phyloP scores from a whole-genome alignment of 179 eudicot species.

The Dionaea muscipula region DNA sequence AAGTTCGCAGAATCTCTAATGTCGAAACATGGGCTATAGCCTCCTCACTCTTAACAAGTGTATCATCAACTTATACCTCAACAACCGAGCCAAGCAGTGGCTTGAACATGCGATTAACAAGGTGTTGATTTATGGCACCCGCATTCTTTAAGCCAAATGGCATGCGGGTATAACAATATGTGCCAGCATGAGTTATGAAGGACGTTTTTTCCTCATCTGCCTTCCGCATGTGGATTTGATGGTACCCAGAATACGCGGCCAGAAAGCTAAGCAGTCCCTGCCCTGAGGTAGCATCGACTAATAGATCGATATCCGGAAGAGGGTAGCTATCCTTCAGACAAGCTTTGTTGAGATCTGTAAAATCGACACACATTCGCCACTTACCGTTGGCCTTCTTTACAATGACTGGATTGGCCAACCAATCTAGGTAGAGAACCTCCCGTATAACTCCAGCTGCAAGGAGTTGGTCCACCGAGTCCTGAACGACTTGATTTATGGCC shows the following conservation, averaged over 20 bases:
- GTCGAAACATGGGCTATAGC: no score
- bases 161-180: not conserved
- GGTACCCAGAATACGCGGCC: no score
- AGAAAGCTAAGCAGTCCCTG: no score
- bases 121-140: not conserved
- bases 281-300: not conserved
- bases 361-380: not conserved
- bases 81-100: no score
- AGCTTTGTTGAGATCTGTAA: not conserved
- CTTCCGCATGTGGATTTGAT: no score
- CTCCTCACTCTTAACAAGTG: not conserved
- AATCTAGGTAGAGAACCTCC: not conserved
- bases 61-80: not conserved
- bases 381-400: not conserved
- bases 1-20: not conserved
- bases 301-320: not conserved
- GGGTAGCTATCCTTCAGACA: not conserved
- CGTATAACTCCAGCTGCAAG: not conserved
- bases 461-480: not conserved
- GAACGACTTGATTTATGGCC: not conserved
- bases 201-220: no score
- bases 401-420: not conserved
- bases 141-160: not conserved
- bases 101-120: not conserved
- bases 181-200: no score